A percentile compares a stretch with the other conserved stretches of the same genome.
Conservation (phyloP, 345 rosid genomes). For the Gossypium raimondii region DNA sequence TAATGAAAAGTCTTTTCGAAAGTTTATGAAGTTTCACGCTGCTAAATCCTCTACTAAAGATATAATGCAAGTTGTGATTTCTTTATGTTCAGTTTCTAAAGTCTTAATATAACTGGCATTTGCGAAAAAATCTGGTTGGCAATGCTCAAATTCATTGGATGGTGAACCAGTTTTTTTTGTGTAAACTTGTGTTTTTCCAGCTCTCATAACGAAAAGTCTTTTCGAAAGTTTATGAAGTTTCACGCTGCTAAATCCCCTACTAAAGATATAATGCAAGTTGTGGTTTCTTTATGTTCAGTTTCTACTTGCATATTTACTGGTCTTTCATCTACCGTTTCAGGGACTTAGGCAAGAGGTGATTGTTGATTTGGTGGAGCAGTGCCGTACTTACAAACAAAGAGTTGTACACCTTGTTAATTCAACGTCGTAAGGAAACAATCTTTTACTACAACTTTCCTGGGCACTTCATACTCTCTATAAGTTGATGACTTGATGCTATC, state of each 20-base stretch:
- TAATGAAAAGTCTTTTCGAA: constrained; percentile 1
- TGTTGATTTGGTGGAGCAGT: constrained; percentile 94
- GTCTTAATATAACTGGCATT: background rate
- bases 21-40: background rate
- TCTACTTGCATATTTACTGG: constrained; percentile 5
- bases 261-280: background rate
- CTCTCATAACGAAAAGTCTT: background rate
- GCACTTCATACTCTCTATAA: background rate
- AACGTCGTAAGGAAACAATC: constrained; percentile 56
- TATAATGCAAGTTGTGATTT: background rate
- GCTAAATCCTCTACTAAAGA: constrained; percentile 8
- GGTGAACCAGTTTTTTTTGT: constrained; percentile 1
- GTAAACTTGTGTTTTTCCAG: background rate
- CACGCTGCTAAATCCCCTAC: constrained; percentile 5
- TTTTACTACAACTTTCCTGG: background rate
- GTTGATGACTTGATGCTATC: background rate
- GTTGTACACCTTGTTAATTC: constrained; percentile 98
- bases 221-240: background rate
- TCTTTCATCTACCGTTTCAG: constrained; percentile 37
- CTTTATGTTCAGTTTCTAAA: constrained; percentile 5
- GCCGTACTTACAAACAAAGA: constrained; percentile 95
- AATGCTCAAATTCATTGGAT: background rate
- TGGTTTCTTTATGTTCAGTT: constrained; percentile 4
- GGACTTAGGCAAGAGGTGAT: constrained; percentile 95
- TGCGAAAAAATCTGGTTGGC: background rate